phyloP scores from a whole-genome alignment of 495 filamentous ascomycete genomes.

The Amniculicola lignicola region DNA sequence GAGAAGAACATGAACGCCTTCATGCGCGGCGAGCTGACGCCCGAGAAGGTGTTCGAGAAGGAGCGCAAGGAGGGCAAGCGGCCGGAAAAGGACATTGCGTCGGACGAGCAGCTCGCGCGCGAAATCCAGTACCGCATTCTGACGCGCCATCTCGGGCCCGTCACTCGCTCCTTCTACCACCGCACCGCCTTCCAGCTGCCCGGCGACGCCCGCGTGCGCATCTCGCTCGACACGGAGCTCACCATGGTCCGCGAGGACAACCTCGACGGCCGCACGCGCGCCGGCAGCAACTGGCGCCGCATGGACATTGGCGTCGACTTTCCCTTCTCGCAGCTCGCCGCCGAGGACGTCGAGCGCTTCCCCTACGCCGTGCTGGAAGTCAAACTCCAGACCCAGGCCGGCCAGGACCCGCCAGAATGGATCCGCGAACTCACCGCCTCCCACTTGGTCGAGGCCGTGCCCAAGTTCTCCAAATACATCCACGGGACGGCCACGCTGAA shows the following conservation, averaged over 20 bases:
- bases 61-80: conserved; percentile 90
- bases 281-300: conserved; percentile 88
- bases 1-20: conserved; percentile 96
- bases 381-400: conserved; percentile 93
- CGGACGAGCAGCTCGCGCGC: conserved; percentile 81
- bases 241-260: conserved; percentile 95
- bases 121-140: conserved; percentile 93
- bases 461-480: conserved; percentile 99
- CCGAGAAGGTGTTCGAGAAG: conserved; percentile 86
- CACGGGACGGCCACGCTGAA: conserved; percentile 87
- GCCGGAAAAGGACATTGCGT: conserved; percentile 79
- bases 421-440: conserved; percentile 86
- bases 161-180: conserved; percentile 93
- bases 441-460: conserved; percentile 94
- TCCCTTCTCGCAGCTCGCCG: conserved; percentile 84
- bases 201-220: conserved; percentile 91
- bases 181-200: conserved; percentile 97
- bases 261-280: conserved; percentile 70
- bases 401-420: conserved; percentile 97
- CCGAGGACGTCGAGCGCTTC: conserved; percentile 82
- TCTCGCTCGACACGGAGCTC: conserved; percentile 94
- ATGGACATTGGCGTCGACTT: conserved; percentile 98
- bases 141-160: conserved; percentile 76
- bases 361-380: conserved; percentile 96
- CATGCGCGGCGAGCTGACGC: conserved; percentile 73